Percentiles rank a stretch among this genome's conserved stretches.
Conservation (phyloP, 495 filamentous ascomycete species). For the Penicillium egyptiacum region DNA sequence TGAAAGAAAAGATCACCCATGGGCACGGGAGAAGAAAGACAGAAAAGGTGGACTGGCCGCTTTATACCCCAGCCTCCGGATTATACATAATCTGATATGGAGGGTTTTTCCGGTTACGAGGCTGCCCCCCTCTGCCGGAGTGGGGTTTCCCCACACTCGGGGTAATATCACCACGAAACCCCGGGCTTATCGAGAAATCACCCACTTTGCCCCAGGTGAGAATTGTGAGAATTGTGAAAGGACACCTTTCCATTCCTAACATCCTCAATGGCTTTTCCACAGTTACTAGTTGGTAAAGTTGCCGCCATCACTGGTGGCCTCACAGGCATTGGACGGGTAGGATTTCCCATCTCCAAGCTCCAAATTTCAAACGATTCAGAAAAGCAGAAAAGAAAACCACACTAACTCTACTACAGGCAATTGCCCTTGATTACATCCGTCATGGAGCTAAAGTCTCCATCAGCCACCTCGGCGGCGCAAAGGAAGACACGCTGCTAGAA, state of each 20-base stretch:
- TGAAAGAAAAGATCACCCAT: too few species aligned
- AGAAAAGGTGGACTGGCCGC: too few species aligned
- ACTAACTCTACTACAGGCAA: slow-evolving; percentile 42
- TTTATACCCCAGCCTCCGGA: too few species aligned
- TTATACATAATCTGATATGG: too few species aligned
- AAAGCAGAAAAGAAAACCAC: neutral
- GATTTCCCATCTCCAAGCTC: neutral
- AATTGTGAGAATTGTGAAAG: neutral
- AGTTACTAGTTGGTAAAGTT: slow-evolving; percentile 64
- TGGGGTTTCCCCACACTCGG: slow-evolving; percentile 29
- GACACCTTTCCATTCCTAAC: neutral
- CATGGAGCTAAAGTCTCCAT: slow-evolving; percentile 69
- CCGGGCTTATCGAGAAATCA: slow-evolving; percentile 27
- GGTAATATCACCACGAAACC: slow-evolving; percentile 35
- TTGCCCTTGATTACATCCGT: slow-evolving; percentile 66
- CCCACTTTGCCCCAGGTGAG: neutral
- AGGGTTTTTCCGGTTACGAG: too few species aligned
- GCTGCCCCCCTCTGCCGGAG: too few species aligned
- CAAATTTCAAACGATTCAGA: neutral
- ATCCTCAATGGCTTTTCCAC: slow-evolving; percentile 36
- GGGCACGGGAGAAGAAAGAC: too few species aligned
- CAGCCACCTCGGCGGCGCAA: slow-evolving; percentile 64
- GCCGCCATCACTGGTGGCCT: slow-evolving; percentile 76
- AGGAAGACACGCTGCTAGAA: slow-evolving; percentile 53
- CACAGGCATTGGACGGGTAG: slow-evolving; percentile 69